Conservation (phyloP, 2,329 filamentous ascomycete genomes). For the Pleomassaria siparia region DNA sequence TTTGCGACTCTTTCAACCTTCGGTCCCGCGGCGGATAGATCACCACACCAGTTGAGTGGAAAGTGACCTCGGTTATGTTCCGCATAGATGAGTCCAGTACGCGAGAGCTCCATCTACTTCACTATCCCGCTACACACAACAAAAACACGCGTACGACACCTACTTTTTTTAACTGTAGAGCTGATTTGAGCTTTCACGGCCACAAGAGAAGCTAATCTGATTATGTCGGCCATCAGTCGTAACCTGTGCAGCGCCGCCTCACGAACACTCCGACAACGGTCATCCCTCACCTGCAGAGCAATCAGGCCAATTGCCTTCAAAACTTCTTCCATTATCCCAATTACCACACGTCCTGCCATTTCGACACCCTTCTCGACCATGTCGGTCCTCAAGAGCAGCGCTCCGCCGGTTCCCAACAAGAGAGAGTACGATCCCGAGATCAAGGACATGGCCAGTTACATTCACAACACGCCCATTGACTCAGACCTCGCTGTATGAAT, state of each 20-base stretch:
- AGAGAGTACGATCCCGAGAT: conserved; percentile 85
- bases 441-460: conserved; percentile 90
- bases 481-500: conserved; percentile 85
- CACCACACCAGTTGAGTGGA: not conserved
- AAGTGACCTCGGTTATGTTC: conserved; percentile 1
- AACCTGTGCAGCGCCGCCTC: conserved; percentile 43
- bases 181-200: conserved; percentile 33
- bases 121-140: not conserved
- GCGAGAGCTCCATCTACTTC: not conserved
- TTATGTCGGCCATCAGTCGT: conserved; percentile 47
- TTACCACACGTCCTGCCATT: conserved; percentile 23
- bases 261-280: conserved; percentile 40
- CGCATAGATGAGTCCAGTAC: not conserved
- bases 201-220: conserved; percentile 41
- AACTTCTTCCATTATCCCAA: conserved; percentile 23
- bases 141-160: conserved; percentile 31
- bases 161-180: conserved; percentile 30
- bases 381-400: conserved; percentile 39
- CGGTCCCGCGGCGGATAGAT: not conserved
- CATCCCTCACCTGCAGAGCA: conserved; percentile 36
- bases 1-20: conserved; percentile 1
- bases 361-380: conserved; percentile 42
- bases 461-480: conserved; percentile 86
- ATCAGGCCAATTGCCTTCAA: conserved; percentile 40
- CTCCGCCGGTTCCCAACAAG: conserved; percentile 32